A percentile compares a stretch with the other conserved stretches of the same genome.
Evolutionary conservation across 2,329 filamentous ascomycete species (phyloP).

Genomic region (Thielaviopsis musarum): DNA sequence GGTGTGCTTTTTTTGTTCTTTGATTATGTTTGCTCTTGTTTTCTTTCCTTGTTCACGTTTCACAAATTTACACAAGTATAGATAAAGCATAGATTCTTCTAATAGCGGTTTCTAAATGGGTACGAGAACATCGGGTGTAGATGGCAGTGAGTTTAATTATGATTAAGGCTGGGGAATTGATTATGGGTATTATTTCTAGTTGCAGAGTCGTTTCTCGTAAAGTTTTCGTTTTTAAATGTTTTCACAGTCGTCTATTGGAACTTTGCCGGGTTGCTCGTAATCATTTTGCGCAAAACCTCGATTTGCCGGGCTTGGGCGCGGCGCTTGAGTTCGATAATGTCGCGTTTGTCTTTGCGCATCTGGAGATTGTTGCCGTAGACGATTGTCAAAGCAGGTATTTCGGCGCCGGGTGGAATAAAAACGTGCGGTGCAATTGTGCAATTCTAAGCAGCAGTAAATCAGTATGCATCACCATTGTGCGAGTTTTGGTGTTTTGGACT

Average conservation of each 20-base stretch:
- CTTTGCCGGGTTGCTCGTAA: slow-evolving; percentile 44
- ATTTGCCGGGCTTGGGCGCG: slow-evolving; percentile 50
- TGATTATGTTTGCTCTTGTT: background rate
- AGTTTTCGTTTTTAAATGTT: background rate
- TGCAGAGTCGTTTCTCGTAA: background rate
- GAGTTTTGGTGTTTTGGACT: slow-evolving; percentile 11
- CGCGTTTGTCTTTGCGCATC: slow-evolving; percentile 39
- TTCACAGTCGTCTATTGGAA: slow-evolving; percentile 14
- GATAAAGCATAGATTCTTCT: slow-evolving; percentile 1
- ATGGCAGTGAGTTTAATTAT: background rate
- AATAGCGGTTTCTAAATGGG: background rate
- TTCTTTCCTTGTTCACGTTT: background rate
- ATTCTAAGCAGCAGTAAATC: slow-evolving; percentile 29
- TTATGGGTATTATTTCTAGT: slow-evolving; percentile 2
- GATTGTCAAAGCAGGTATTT: slow-evolving; percentile 50
- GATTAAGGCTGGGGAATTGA: background rate
- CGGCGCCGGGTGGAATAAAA: slow-evolving; percentile 37
- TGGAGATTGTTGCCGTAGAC: slow-evolving; percentile 45
- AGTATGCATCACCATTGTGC: slow-evolving; percentile 12
- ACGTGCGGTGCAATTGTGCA: slow-evolving; percentile 54
- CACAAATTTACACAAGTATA: background rate
- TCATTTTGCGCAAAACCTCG: slow-evolving; percentile 48
- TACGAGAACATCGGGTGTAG: background rate
- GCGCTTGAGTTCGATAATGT: slow-evolving; percentile 45
- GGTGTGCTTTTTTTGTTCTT: background rate